Percentiles rank a stretch among this genome's conserved stretches.
These are phyloP conservation scores for Phytophthora uliginosa DNA, from an alignment of 352 stramenopile genomes.

Conservation along the genomic window DNA sequence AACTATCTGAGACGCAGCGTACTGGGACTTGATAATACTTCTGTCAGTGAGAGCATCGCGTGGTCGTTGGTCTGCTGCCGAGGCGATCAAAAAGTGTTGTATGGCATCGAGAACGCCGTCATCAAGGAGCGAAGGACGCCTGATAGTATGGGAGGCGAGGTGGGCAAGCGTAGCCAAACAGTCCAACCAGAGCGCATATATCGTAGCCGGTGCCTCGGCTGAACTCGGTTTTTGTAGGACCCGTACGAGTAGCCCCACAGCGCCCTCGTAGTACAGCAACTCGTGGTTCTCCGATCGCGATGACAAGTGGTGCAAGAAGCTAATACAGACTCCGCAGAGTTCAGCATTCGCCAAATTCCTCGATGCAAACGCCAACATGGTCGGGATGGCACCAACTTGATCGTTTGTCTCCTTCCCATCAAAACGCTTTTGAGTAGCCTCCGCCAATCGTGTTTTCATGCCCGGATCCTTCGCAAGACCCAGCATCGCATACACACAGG, in stretches of 20 bases:
- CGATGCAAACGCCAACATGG: slow-evolving; percentile 73
- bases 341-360: slow-evolving; percentile 67
- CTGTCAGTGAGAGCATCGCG: slow-evolving; percentile 54
- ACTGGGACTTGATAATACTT: slow-evolving; percentile 64
- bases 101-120: slow-evolving; percentile 76
- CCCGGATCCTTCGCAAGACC: slow-evolving; percentile 71
- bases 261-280: slow-evolving; percentile 72
- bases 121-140: slow-evolving; percentile 55
- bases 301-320: slow-evolving; percentile 81
- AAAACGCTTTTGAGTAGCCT: slow-evolving; percentile 40
- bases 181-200: slow-evolving; percentile 70
- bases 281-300: slow-evolving; percentile 70
- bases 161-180: slow-evolving; percentile 66
- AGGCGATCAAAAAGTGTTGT: slow-evolving; percentile 65
- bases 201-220: slow-evolving; percentile 42
- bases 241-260: slow-evolving; percentile 64
- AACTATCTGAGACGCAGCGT: slow-evolving; percentile 61
- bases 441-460: slow-evolving; percentile 79
- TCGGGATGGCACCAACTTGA: slow-evolving; percentile 63
- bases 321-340: slow-evolving; percentile 74
- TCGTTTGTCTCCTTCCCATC: slow-evolving; percentile 31
- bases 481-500: slow-evolving; percentile 84
- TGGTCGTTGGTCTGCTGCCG: slow-evolving; percentile 43
- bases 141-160: slow-evolving; percentile 53
- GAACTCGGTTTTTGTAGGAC: slow-evolving; percentile 58